Evolutionary conservation across 306 rosid genomes (phyloP).

Genomic region (Corylus americana): DNA sequence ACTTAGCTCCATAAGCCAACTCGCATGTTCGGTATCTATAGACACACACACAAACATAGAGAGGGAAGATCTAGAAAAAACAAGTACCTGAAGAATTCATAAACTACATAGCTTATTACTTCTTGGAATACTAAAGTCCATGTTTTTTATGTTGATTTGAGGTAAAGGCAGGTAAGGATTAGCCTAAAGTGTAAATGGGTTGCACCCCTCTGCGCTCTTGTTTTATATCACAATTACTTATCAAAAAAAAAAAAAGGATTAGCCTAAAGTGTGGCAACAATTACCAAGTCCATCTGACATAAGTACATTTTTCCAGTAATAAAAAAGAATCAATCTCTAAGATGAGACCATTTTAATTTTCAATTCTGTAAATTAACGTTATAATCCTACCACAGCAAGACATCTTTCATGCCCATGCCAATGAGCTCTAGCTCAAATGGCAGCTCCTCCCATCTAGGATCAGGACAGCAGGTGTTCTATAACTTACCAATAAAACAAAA

Average conservation of each 20-base stretch:
- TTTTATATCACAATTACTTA: too few relatives aligned
- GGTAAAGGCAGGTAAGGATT: too few relatives aligned
- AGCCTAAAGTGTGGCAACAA: background rate
- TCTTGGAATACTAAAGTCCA: background rate
- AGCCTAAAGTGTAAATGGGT: background rate
- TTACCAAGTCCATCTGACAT: background rate
- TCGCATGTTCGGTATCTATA: too few relatives aligned
- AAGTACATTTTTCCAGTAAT: background rate
- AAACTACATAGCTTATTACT: background rate
- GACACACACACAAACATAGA: too few relatives aligned
- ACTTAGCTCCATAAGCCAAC: background rate
- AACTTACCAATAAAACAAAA: background rate
- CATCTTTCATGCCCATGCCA: background rate
- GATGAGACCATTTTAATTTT: background rate
- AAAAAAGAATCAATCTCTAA: slow-evolving; percentile 7
- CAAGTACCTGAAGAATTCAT: background rate
- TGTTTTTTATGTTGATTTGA: background rate
- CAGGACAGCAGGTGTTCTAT: background rate
- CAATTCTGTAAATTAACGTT: background rate
- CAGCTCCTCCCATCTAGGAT: background rate
- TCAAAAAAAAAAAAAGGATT: too few relatives aligned
- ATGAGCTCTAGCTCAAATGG: background rate
- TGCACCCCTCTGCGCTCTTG: too few relatives aligned
- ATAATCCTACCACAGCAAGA: background rate
- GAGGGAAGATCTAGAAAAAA: background rate